Percentiles rank a stretch among this genome's conserved stretches.
Conservation (phyloP, 1,284 basidiomycete genomes). For the Apiotrichum montevideense region DNA sequence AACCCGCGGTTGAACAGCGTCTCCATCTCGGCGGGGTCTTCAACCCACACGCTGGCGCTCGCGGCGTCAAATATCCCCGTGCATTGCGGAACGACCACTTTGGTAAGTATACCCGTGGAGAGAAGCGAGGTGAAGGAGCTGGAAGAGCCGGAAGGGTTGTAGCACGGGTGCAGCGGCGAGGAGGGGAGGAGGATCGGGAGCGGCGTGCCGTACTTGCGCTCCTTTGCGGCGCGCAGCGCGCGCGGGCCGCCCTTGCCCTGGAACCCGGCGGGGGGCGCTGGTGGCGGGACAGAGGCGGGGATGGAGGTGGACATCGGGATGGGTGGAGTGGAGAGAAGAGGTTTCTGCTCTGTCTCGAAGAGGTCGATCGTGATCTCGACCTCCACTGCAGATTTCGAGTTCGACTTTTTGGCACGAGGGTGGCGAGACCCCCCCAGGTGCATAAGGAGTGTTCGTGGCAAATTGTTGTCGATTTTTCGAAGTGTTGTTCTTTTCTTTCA, state of each 20-base stretch:
- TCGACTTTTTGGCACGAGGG: no score
- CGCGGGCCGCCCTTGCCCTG: slow-evolving; percentile 13
- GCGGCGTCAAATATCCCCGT: slow-evolving; percentile 61
- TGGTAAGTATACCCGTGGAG: neutral
- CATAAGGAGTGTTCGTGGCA: no score
- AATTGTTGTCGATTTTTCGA: no score
- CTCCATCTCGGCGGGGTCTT: slow-evolving; percentile 56
- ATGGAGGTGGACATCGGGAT: neutral
- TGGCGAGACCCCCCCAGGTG: no score
- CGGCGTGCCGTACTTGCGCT: slow-evolving; percentile 41
- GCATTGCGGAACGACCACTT: slow-evolving; percentile 4
- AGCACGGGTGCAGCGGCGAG: slow-evolving; percentile 26
- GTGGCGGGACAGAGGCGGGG: slow-evolving; percentile 5
- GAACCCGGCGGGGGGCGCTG: slow-evolving; percentile 4
- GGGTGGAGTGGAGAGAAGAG: neutral
- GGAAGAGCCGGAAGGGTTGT: neutral
- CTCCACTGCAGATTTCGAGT: no score
- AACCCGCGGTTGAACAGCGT: slow-evolving; percentile 85
- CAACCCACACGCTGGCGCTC: slow-evolving; percentile 76
- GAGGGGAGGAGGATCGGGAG: slow-evolving; percentile 40
- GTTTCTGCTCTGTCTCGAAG: no score
- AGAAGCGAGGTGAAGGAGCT: slow-evolving; percentile 8
- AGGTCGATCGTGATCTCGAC: no score
- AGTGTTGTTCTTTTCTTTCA: no score
- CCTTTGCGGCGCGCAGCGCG: slow-evolving; percentile 9